phyloP scores from a whole-genome alignment of 768 basidiomycete genomes.

The Gloeophyllum trabeum region DNA sequence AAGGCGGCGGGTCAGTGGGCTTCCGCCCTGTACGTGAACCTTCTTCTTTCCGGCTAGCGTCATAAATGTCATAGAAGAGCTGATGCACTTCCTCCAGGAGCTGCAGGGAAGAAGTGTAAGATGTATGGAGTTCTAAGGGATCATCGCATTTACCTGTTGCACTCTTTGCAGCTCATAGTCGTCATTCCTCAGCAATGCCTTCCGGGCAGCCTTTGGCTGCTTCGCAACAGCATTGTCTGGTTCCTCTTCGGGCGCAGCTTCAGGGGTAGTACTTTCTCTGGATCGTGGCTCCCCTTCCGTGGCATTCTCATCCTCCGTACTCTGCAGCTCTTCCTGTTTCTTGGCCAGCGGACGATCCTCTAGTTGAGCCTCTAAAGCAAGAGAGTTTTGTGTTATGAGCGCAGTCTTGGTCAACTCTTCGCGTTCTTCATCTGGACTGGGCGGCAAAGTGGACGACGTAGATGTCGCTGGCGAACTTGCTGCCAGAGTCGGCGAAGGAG shows the following conservation, averaged over 20 bases:
- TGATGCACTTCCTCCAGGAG: slow-evolving; percentile 73
- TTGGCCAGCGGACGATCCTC: slow-evolving; percentile 82
- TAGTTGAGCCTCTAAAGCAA: slow-evolving; percentile 74
- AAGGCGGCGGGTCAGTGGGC: slow-evolving; percentile 17
- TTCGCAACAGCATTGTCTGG: slow-evolving; percentile 2
- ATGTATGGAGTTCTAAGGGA: background rate
- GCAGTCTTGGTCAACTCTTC: slow-evolving; percentile 37
- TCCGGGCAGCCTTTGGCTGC: slow-evolving; percentile 37
- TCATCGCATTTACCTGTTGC: slow-evolving; percentile 41
- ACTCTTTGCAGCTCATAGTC: slow-evolving; percentile 76
- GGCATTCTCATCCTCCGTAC: slow-evolving; percentile 17
- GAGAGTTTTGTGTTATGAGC: slow-evolving; percentile 57
- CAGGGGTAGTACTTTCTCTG: background rate
- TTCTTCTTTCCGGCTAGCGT: slow-evolving; percentile 19
- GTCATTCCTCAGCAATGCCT: slow-evolving; percentile 79
- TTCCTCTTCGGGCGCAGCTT: slow-evolving; percentile 5
- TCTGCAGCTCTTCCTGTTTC: slow-evolving; percentile 70
- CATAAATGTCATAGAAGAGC: slow-evolving; percentile 65
- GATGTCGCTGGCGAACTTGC: slow-evolving; percentile 4
- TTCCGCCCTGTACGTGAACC: background rate
- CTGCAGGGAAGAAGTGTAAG: slow-evolving; percentile 26
- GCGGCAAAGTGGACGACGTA: slow-evolving; percentile 4
- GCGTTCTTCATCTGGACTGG: slow-evolving; percentile 28
- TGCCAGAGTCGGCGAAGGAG: background rate
- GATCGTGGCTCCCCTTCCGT: background rate